phyloP scores from a whole-genome alignment of 2,329 filamentous ascomycete species.

The Claviceps sp. region DNA sequence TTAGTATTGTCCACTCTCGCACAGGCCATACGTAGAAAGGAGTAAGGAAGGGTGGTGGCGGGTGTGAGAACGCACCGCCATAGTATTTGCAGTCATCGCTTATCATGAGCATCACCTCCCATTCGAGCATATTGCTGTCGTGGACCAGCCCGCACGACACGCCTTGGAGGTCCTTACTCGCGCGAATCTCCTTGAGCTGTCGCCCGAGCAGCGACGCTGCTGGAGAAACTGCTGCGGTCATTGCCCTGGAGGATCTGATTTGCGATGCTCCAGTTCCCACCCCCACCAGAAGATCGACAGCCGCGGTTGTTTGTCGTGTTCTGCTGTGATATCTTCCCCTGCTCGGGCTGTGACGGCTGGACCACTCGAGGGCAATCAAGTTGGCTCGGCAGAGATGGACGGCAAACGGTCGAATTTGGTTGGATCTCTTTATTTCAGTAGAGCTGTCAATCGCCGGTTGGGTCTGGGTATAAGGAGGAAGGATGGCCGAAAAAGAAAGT shows the following conservation, averaged over 20 bases:
- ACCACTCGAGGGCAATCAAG: too few species aligned
- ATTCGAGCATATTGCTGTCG: constrained; percentile 84
- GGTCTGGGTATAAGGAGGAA: too few species aligned
- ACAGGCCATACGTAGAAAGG: too few species aligned
- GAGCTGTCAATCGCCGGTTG: too few species aligned
- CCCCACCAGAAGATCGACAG: too few species aligned
- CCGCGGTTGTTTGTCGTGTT: background rate
- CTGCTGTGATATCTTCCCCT: background rate
- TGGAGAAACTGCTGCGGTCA: constrained; percentile 35
- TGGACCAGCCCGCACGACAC: constrained; percentile 84
- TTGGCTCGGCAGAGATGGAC: too few species aligned
- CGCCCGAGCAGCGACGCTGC: constrained; percentile 63
- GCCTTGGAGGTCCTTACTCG: constrained; percentile 78
- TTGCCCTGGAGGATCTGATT: constrained; percentile 7
- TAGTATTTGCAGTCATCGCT: constrained; percentile 89
- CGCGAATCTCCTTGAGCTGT: constrained; percentile 91
- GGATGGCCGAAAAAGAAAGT: too few species aligned
- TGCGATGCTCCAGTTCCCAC: too few species aligned
- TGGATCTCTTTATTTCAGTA: too few species aligned
- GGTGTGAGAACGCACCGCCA: constrained; percentile 47
- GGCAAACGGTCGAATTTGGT: too few species aligned
- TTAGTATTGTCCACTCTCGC: too few species aligned
- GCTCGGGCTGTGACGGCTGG: too few species aligned
- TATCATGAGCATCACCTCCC: constrained; percentile 99
- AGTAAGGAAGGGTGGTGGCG: background rate